These are phyloP conservation scores for Oidiodendron maius DNA, from an alignment of 495 filamentous ascomycete genomes.

Conservation along the genomic window DNA sequence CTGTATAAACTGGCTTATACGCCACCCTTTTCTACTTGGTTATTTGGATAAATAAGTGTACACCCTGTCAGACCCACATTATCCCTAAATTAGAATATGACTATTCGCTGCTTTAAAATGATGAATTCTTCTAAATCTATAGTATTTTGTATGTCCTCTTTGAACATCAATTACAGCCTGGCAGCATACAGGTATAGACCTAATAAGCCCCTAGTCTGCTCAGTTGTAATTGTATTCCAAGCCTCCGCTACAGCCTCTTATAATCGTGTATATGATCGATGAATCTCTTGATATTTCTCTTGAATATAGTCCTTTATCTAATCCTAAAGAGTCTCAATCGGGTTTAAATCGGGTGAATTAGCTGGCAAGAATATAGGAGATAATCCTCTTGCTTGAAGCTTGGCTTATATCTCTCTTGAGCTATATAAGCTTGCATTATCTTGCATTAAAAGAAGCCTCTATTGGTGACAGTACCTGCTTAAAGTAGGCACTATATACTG, in stretches of 20 bases:
- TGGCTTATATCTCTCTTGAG: not conserved
- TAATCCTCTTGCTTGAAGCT: not conserved
- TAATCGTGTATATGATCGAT: constrained; percentile 6
- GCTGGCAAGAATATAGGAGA: not conserved
- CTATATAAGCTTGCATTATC: constrained; percentile 2
- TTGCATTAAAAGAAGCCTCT: not conserved
- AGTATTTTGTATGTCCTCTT: constrained; percentile 5
- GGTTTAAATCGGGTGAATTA: constrained; percentile 3
- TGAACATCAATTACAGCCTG: constrained; percentile 6
- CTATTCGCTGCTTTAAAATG: too few species aligned
- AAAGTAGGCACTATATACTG: constrained; percentile 4
- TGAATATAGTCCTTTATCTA: constrained; percentile 9
- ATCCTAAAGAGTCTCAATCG: constrained; percentile 10
- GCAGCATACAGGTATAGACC: constrained; percentile 3
- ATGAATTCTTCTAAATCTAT: not conserved
- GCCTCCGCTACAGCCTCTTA: constrained; percentile 6
- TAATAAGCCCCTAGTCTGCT: constrained; percentile 5
- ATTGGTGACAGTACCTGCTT: too few species aligned
- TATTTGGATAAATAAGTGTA: too few species aligned
- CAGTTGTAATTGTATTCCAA: constrained; percentile 11
- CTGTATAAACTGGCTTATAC: too few species aligned
- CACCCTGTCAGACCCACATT: too few species aligned
- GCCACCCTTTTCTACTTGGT: too few species aligned
- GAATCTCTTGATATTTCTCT: constrained; percentile 1
- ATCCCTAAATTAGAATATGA: too few species aligned